Percentiles rank a stretch among this genome's conserved stretches.
phyloP scores from a whole-genome alignment of 2,329 filamentous ascomycete species.

The Xenosphaeropsis pyriputrescens region DNA sequence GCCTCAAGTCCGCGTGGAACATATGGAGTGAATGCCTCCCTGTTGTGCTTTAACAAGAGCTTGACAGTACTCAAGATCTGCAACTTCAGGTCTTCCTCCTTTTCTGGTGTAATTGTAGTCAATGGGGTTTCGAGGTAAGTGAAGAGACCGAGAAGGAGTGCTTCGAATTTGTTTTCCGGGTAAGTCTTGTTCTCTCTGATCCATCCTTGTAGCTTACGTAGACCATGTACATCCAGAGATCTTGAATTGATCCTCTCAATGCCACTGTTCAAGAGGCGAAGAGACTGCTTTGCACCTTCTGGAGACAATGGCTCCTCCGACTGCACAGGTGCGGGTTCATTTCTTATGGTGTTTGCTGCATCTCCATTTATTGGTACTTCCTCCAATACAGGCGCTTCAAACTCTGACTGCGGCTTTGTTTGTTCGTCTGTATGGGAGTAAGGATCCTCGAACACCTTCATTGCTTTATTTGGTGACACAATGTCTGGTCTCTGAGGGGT shows the following conservation, averaged over 20 bases:
- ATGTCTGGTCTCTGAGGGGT: conserved; percentile 23
- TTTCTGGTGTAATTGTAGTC: conserved; percentile 39
- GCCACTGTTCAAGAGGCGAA: conserved; percentile 55
- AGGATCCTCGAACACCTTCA: conserved; percentile 47
- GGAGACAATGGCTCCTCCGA: conserved; percentile 19
- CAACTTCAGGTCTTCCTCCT: conserved; percentile 56
- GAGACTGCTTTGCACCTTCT: conserved; percentile 41
- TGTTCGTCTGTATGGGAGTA: conserved; percentile 31
- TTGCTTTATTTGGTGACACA: conserved; percentile 12
- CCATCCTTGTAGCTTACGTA: conserved; percentile 63
- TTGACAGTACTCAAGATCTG: conserved; percentile 64
- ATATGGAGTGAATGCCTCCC: conserved; percentile 50
- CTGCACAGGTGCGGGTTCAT: conserved; percentile 5
- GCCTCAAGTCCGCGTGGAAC: conserved; percentile 53
- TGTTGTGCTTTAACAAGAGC: conserved; percentile 53
- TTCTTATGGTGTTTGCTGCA: conserved; percentile 10
- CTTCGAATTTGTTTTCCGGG: conserved; percentile 52
- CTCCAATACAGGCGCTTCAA: conserved; percentile 36
- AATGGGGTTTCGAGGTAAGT: conserved; percentile 54
- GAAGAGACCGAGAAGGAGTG: conserved; percentile 52
- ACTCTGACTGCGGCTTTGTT: conserved; percentile 27
- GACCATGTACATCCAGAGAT: conserved; percentile 67
- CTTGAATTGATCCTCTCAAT: conserved; percentile 58
- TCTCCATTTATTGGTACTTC: conserved; percentile 46
- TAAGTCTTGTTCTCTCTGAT: conserved; percentile 53